Evolutionary conservation across 73 alveolate genomes (phyloP).

Genomic region (Paramecium caudatum): DNA sequence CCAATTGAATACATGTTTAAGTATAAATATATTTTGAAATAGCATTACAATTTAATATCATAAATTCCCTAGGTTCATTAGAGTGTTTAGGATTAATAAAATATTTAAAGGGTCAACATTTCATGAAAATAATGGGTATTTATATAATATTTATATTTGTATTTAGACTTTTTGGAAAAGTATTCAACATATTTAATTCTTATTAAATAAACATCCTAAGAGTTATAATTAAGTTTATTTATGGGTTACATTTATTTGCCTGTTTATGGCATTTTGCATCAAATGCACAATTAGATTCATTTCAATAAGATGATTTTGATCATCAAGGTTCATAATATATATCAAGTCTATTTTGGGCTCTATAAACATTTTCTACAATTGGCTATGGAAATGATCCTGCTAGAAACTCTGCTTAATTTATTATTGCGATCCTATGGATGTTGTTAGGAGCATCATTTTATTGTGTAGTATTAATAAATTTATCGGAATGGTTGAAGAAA

Average conservation of each 20-base stretch:
- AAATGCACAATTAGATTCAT: background rate
- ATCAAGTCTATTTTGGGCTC: background rate
- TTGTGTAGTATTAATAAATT: background rate
- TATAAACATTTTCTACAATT: constrained; percentile 14
- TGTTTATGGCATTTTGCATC: constrained; percentile 46
- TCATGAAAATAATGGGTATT: background rate
- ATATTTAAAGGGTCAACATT: constrained; percentile 11
- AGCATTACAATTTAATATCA: constrained; percentile 3
- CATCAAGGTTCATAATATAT: constrained; percentile 34
- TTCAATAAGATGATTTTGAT: background rate
- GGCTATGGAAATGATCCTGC: constrained; percentile 57
- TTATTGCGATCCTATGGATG: constrained; percentile 47
- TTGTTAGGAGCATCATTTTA: constrained; percentile 38
- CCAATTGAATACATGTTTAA: background rate
- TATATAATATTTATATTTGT: constrained; percentile 7
- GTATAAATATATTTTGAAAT: background rate
- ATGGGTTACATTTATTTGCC: constrained; percentile 44
- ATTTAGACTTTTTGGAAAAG: background rate
- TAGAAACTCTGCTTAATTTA: background rate
- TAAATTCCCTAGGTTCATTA: constrained; percentile 6
- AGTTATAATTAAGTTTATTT: background rate
- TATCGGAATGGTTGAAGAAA: constrained; percentile 23
- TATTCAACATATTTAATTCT: background rate
- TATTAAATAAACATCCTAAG: constrained; percentile 3
- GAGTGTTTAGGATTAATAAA: constrained; percentile 16